Conservation (phyloP, 371 early-diverging fungal species). For the Mycotypha africana region DNA sequence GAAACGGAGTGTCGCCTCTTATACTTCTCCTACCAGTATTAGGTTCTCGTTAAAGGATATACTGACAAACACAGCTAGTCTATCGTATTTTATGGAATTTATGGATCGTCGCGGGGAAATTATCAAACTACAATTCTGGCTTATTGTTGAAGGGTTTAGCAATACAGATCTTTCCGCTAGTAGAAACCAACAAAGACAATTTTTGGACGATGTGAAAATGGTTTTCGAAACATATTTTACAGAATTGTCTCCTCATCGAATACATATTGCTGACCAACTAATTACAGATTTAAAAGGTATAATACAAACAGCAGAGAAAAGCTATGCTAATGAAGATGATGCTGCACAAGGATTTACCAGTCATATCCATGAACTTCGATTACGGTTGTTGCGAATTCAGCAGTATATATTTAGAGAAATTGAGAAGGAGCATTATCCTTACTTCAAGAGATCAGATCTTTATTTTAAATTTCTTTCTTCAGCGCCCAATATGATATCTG, state of each 20-base stretch:
- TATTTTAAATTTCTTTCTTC: constrained; percentile 62
- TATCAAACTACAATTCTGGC: constrained; percentile 71
- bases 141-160: constrained; percentile 67
- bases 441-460: constrained; percentile 60
- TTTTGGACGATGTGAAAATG: constrained; percentile 55
- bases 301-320: constrained; percentile 13
- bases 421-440: constrained; percentile 54
- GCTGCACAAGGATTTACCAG: constrained; percentile 2
- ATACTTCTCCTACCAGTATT: constrained; percentile 3
- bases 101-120: constrained; percentile 69
- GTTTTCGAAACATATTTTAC: constrained; percentile 71
- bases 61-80: constrained; percentile 57
- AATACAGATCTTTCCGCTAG: constrained; percentile 15
- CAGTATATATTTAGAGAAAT: constrained; percentile 62
- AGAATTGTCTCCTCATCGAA: constrained; percentile 33
- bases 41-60: constrained; percentile 43
- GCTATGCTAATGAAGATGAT: constrained; percentile 2
- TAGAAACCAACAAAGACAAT: constrained; percentile 25
- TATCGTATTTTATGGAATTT: constrained; percentile 81
- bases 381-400: constrained; percentile 29
- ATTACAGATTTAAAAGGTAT: constrained; percentile 18
- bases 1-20: constrained; percentile 18
- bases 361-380: constrained; percentile 15
- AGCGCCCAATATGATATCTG: no score
- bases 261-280: constrained; percentile 28